These are phyloP conservation scores for Asterella californica DNA, from an alignment of 225 moss, liverwort and hornwort species.

Conservation along the genomic window DNA sequence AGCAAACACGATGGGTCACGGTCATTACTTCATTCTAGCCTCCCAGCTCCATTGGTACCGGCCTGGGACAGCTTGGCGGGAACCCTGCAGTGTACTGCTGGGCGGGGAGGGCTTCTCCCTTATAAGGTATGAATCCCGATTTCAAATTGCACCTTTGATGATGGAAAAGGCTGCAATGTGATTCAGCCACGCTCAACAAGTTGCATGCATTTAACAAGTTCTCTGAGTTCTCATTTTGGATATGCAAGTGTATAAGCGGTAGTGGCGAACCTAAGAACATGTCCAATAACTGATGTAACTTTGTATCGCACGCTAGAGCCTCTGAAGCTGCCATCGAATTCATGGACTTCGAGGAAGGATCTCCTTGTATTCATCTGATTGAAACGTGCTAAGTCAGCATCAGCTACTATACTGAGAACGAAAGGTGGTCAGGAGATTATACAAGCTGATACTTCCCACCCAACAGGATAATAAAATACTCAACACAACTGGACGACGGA, in stretches of 20 bases:
- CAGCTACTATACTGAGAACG: neutral
- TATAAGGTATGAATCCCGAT: neutral
- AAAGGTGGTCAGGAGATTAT: neutral
- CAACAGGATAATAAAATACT: neutral
- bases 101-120: too few species aligned
- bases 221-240: neutral
- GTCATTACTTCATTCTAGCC: neutral
- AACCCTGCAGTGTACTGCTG: too few species aligned
- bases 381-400: neutral
- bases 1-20: neutral
- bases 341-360: slow-evolving; percentile 95
- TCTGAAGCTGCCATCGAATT: slow-evolving; percentile 87
- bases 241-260: neutral
- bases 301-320: slow-evolving; percentile 66
- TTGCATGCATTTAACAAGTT: neutral
- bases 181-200: neutral
- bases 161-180: neutral
- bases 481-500: neutral
- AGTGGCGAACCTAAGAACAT: slow-evolving; percentile 74
- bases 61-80: neutral
- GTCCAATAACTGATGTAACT: slow-evolving; percentile 93
- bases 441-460: too few species aligned
- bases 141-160: neutral
- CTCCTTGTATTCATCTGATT: slow-evolving; percentile 82
- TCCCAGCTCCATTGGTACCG: neutral